phyloP scores from a whole-genome alignment of 2,329 filamentous ascomycete species.

The Fusarium protoensiforme region DNA sequence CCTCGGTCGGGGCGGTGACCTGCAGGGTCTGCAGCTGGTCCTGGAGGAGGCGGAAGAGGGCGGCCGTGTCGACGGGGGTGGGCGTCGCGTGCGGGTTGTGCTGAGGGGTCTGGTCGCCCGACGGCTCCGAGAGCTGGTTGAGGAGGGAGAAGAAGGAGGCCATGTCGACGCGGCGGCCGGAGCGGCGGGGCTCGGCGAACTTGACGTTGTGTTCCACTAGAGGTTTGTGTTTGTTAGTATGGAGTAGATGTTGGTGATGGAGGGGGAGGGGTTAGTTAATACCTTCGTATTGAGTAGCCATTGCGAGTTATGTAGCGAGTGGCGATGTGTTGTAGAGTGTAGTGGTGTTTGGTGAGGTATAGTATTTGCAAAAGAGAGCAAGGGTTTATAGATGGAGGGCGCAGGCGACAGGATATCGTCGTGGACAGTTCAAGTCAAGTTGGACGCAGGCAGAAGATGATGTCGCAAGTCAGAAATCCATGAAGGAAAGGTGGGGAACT shows the following conservation, averaged over 20 bases:
- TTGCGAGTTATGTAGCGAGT: constrained; percentile 42
- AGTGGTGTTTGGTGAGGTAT: not conserved
- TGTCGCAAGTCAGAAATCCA: constrained; percentile 31
- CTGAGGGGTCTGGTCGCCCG: constrained; percentile 49
- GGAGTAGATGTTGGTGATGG: constrained; percentile 13
- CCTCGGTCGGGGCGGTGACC: constrained; percentile 58
- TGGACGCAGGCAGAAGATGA: constrained; percentile 31
- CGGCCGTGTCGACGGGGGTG: constrained; percentile 68
- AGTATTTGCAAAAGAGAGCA: not conserved
- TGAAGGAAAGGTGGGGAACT: constrained; percentile 9
- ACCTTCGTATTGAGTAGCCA: constrained; percentile 71
- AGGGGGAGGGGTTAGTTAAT: constrained; percentile 22
- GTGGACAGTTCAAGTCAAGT: constrained; percentile 25
- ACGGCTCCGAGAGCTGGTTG: constrained; percentile 59
- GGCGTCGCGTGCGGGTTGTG: constrained; percentile 69
- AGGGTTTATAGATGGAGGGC: not conserved
- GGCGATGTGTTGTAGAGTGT: not conserved
- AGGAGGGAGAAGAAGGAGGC: constrained; percentile 70
- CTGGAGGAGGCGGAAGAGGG: constrained; percentile 68
- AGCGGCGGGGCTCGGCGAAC: constrained; percentile 51
- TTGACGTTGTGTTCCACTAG: constrained; percentile 74
- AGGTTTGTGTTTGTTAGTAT: not conserved
- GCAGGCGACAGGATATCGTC: constrained; percentile 13
- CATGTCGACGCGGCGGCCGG: constrained; percentile 70
- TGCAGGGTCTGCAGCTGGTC: constrained; percentile 67